Evolutionary conservation across 108 stramenopile genomes (phyloP), one percentile per base, ranked within the genome.

Genomic region (Licmophora abbreviata): DNA sequence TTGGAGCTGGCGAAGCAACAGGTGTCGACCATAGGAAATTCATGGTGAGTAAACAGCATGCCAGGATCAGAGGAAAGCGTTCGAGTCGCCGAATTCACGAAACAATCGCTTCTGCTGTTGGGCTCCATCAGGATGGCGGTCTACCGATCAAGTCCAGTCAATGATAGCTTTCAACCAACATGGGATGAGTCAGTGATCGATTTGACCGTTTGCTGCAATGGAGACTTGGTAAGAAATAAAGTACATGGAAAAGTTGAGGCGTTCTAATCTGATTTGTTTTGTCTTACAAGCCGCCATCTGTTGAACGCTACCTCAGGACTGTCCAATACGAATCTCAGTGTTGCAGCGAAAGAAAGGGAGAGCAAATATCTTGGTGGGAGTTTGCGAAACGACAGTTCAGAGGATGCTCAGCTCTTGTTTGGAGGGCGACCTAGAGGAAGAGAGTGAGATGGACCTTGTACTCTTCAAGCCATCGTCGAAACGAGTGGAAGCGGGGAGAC

Each of bases 161-260:
- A 43, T 12, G 65, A 76, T 28, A 75, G 72, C 30, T 32, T 64
- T 5, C 47, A 53, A 12, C 79, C 79, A 29, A 56, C 18, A 23
- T 82, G 76, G 76, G 80, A 82, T 46, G 58, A 51, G 45, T 72
- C 69, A 14, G 40, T 56, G 36, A 59, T 82, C 25, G 58, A 63
- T 52, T 56, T 77, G n/a, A 59, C 59, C 21, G 58, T 8, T 44
- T 25, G 50, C 1, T 64, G 63, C 23, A 38, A 64, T 33, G 63
- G 63, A 1, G 58, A 70, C 30, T 24, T 33, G 20, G 46, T n/a
- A n/a, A n/a, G n/a, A n/a, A n/a, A n/a, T n/a, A n/a, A n/a, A n/a
- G n/a, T n/a, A n/a, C n/a, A n/a, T n/a, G n/a, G n/a, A n/a, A n/a
- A n/a, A n/a, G n/a, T n/a, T n/a, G n/a, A n/a, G n/a, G n/a, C n/a